Evolutionary conservation across 768 basidiomycete genomes (phyloP).

Genomic region (Suillus plorans): DNA sequence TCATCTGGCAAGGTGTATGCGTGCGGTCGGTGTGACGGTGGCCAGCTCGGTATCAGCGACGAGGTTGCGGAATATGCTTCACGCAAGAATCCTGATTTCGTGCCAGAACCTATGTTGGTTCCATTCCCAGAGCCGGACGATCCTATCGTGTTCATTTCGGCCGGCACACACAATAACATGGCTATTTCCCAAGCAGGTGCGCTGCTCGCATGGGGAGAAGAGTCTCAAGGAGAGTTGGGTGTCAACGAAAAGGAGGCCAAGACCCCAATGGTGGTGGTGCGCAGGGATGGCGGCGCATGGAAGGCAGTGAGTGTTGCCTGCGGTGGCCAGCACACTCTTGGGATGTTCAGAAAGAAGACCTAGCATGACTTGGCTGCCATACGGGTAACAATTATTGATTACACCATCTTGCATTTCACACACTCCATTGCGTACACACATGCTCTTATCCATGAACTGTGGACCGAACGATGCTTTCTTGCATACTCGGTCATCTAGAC

Average conservation of each 20-base stretch:
- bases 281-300: constrained; percentile 72
- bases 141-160: constrained; percentile 62
- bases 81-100: constrained; percentile 52
- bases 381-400: constrained; percentile 5
- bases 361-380: constrained; percentile 15
- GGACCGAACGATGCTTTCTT: constrained; percentile 16
- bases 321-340: constrained; percentile 79
- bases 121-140: constrained; percentile 64
- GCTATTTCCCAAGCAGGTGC: constrained; percentile 68
- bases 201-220: constrained; percentile 76
- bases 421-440: constrained; percentile 16
- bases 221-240: constrained; percentile 76
- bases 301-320: constrained; percentile 55
- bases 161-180: constrained; percentile 72
- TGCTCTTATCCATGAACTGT: constrained; percentile 17
- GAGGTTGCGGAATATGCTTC: constrained; percentile 68
- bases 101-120: constrained; percentile 65
- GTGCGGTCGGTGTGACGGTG: constrained; percentile 80
- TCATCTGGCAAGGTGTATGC: constrained; percentile 81
- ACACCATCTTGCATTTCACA: constrained; percentile 17
- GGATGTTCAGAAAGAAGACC: constrained; percentile 64
- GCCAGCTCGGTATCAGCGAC: constrained; percentile 75
- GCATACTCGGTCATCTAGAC: constrained; percentile 10
- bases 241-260: constrained; percentile 58
- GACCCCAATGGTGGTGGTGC: constrained; percentile 67